Evolutionary conservation across 2,329 filamentous ascomycete genomes (phyloP).

Genomic region (Trichoderma sp.): DNA sequence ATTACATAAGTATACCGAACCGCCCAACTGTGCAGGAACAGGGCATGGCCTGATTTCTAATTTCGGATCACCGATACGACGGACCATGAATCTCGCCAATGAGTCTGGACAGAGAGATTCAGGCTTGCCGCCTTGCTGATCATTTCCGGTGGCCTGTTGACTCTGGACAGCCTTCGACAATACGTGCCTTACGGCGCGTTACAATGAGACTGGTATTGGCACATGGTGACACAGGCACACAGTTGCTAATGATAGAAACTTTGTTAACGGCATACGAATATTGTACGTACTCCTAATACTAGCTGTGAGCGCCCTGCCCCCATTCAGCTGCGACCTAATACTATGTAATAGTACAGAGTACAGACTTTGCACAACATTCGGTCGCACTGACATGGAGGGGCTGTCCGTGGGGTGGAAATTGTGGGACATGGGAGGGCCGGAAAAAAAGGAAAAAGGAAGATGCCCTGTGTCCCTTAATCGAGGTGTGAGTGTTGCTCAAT

Average conservation of each 20-base stretch:
- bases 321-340: background rate
- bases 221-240: background rate
- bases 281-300: background rate
- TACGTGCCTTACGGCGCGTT: background rate
- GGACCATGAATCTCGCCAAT: conserved; percentile 9
- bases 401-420: background rate
- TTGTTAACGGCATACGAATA: background rate
- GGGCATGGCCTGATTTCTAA: conserved; percentile 11
- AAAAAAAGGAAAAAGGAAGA: conserved; percentile 3
- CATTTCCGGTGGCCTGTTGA: conserved; percentile 9
- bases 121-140: background rate
- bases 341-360: background rate
- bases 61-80: conserved; percentile 15
- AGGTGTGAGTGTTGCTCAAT: background rate
- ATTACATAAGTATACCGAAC: conserved; percentile 1
- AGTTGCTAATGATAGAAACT: background rate
- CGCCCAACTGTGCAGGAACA: background rate
- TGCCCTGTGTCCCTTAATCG: conserved; percentile 1
- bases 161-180: background rate
- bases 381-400: background rate
- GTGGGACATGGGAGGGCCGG: conserved; percentile 4
- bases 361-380: background rate
- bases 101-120: background rate
- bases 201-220: background rate
- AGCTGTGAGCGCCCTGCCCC: background rate